Evolutionary conservation across 805 yeast species (phyloP).

Genomic region (Metschnikowia similis): DNA sequence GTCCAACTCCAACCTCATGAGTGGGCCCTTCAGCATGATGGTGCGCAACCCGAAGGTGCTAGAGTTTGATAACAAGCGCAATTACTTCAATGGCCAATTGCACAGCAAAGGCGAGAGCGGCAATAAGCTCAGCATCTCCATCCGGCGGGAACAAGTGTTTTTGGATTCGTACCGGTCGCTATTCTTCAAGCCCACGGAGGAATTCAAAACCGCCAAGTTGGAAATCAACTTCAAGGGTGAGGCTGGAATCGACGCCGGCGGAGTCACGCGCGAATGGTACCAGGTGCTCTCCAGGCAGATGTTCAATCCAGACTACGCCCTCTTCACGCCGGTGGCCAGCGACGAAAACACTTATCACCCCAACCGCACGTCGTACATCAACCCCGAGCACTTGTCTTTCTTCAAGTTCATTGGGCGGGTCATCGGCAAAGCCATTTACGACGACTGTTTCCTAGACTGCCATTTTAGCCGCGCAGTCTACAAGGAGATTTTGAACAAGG

Average conservation of each 20-base stretch:
- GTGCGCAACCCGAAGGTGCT: constrained; percentile 84
- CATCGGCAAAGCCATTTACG: constrained; percentile 91
- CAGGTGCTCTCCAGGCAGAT: constrained; percentile 90
- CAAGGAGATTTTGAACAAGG: constrained; percentile 73
- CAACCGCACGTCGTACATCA: constrained; percentile 83
- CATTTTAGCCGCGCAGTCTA: constrained; percentile 95
- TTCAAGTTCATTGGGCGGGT: constrained; percentile 92
- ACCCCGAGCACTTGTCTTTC: constrained; percentile 88
- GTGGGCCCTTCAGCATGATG: constrained; percentile 89
- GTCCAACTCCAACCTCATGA: constrained; percentile 85
- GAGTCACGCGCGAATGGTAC: constrained; percentile 96
- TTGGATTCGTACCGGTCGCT: constrained; percentile 82
- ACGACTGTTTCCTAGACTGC: constrained; percentile 81
- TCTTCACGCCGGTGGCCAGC: constrained; percentile 85
- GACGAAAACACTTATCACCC: constrained; percentile 96
- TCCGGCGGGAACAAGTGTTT: constrained; percentile 87
- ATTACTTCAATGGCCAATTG: constrained; percentile 73
- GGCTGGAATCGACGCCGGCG: constrained; percentile 97
- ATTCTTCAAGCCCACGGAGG: constrained; percentile 72
- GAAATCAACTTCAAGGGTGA: constrained; percentile 88
- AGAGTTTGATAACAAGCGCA: constrained; percentile 91
- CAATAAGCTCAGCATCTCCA: constrained; percentile 55
- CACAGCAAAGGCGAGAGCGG: constrained; percentile 46
- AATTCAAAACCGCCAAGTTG: constrained; percentile 65
- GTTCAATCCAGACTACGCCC: constrained; percentile 92